A percentile compares a stretch with the other conserved stretches of the same genome.
Evolutionary conservation across 164 flowering plant genomes (phyloP).

Genomic region (Protea cynaroides): DNA sequence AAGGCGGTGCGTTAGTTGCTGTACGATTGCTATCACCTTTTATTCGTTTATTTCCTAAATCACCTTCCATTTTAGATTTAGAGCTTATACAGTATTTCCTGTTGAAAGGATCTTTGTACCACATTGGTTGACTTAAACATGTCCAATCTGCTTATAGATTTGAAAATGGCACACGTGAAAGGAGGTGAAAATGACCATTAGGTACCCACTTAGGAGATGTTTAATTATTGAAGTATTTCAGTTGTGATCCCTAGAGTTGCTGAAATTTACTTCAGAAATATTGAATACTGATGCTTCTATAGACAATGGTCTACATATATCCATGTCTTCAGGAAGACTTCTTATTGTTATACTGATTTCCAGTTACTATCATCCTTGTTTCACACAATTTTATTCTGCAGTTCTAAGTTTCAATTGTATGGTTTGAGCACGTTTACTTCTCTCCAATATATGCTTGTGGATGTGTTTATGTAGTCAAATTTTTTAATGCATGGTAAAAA

Average conservation of each 20-base stretch:
- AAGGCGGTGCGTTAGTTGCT: conserved; percentile 60
- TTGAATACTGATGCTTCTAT: too few species aligned
- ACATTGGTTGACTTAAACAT: not conserved
- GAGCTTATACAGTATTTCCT: not conserved
- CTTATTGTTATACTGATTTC: not conserved
- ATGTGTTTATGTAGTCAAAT: not conserved
- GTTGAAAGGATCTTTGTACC: not conserved
- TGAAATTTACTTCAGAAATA: too few species aligned
- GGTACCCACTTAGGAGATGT: too few species aligned
- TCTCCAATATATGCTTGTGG: not conserved
- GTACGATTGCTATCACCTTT: conserved; percentile 13
- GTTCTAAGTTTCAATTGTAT: not conserved
- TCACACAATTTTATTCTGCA: not conserved
- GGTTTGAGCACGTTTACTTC: not conserved
- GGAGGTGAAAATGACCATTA: too few species aligned
- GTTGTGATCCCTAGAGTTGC: too few species aligned
- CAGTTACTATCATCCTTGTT: not conserved
- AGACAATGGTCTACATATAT: too few species aligned
- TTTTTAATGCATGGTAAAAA: not conserved
- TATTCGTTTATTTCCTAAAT: not conserved
- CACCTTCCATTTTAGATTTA: not conserved
- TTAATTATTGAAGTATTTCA: too few species aligned
- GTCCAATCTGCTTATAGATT: not conserved
- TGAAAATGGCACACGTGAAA: not conserved
- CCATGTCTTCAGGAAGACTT: not conserved